These are phyloP conservation scores for Chaetomium olivaceum DNA, from an alignment of 2,329 filamentous ascomycete species.

Conservation along the genomic window DNA sequence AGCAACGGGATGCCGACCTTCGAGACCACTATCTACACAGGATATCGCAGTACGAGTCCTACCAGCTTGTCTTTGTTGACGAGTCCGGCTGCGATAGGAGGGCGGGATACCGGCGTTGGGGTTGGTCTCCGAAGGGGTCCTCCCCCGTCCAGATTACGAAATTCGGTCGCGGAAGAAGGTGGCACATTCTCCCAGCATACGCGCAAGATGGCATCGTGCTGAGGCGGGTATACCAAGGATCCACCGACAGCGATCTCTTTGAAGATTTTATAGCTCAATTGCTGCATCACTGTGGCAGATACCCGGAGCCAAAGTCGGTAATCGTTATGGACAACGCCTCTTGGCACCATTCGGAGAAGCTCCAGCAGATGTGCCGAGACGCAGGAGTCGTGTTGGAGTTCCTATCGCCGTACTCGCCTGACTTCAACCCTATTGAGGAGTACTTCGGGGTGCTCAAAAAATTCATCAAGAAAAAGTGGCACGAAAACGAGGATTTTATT, in stretches of 20 bases:
- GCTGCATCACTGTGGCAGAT: slow-evolving; percentile 3
- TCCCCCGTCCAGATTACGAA: slow-evolving; percentile 2
- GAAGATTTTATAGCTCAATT: slow-evolving; percentile 5
- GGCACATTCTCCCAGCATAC: slow-evolving; percentile 7
- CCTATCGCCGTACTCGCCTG: slow-evolving; percentile 5
- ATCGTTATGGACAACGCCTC: slow-evolving; percentile 9
- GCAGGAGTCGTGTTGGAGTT: neutral
- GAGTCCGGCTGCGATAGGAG: slow-evolving; percentile 10
- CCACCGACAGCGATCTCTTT: slow-evolving; percentile 1
- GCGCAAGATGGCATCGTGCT: slow-evolving; percentile 2
- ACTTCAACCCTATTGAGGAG: slow-evolving; percentile 11
- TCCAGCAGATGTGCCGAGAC: slow-evolving; percentile 1
- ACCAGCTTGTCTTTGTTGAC: slow-evolving; percentile 10
- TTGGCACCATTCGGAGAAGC: slow-evolving; percentile 1
- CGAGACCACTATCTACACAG: slow-evolving; percentile 8
- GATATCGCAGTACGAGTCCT: slow-evolving; percentile 10
- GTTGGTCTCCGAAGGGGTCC: slow-evolving; percentile 5
- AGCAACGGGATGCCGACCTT: slow-evolving; percentile 9
- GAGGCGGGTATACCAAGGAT: slow-evolving; percentile 8
- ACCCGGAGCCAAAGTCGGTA: slow-evolving; percentile 1
- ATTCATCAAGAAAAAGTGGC: slow-evolving; percentile 3
- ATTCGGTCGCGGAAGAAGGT: slow-evolving; percentile 7
- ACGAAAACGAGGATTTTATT: slow-evolving; percentile 1
- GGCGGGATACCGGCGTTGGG: slow-evolving; percentile 5
- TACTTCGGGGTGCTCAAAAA: neutral